phyloP scores from a whole-genome alignment of 805 yeast genomes.

The Naumovozyma baii region DNA sequence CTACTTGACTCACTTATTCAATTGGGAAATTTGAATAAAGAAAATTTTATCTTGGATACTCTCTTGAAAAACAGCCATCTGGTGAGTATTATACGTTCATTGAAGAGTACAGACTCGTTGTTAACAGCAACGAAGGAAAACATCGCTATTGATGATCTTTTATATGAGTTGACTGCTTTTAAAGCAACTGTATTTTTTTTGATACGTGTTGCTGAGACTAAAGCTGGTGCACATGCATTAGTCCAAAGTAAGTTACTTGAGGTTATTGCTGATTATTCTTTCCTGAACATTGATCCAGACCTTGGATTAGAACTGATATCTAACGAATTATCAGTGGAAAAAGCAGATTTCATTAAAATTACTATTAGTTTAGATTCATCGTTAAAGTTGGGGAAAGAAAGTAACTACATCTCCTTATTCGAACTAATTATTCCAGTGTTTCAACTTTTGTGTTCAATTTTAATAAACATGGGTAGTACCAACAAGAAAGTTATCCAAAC shows the following conservation, averaged over 20 bases:
- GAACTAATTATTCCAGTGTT: slow-evolving; percentile 66
- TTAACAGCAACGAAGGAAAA: slow-evolving; percentile 33
- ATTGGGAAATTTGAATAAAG: slow-evolving; percentile 40
- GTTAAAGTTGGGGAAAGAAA: slow-evolving; percentile 24
- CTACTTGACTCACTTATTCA: slow-evolving; percentile 60
- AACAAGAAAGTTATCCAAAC: slow-evolving; percentile 49
- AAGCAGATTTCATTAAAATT: slow-evolving; percentile 32
- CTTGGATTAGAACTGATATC: slow-evolving; percentile 52
- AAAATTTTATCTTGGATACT: slow-evolving; percentile 48
- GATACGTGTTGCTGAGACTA: slow-evolving; percentile 64
- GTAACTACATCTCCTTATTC: slow-evolving; percentile 41
- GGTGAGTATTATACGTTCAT: slow-evolving; percentile 51
- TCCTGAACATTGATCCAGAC: slow-evolving; percentile 67
- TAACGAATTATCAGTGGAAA: slow-evolving; percentile 28
- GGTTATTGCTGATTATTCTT: slow-evolving; percentile 44
- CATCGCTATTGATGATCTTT: slow-evolving; percentile 41
- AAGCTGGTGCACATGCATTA: slow-evolving; percentile 67
- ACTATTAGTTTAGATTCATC: slow-evolving; percentile 48
- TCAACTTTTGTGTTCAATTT: slow-evolving; percentile 57
- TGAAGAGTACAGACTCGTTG: slow-evolving; percentile 61
- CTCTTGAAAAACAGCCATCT: slow-evolving; percentile 60
- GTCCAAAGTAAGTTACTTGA: slow-evolving; percentile 66
- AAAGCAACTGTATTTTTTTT: slow-evolving; percentile 62
- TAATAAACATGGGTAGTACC: slow-evolving; percentile 69
- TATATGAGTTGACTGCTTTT: slow-evolving; percentile 71